Percentiles rank a stretch among this genome's conserved stretches.
Conservation (phyloP, 2,329 filamentous ascomycete species). For the Calonectria pseudoreteaudii region DNA sequence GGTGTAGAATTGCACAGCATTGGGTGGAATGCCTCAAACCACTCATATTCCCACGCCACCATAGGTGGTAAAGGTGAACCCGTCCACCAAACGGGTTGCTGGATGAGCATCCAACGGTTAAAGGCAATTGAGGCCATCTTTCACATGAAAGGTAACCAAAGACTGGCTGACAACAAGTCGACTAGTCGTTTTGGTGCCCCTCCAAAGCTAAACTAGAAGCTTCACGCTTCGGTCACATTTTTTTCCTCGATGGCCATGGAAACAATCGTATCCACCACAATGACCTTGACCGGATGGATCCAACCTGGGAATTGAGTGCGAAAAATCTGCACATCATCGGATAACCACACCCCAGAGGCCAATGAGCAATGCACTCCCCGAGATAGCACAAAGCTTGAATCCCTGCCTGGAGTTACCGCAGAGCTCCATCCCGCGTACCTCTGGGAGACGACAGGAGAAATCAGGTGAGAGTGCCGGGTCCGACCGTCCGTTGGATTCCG, state of each 20-base stretch:
- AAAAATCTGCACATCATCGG: conserved; percentile 16
- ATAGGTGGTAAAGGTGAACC: not conserved
- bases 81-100: not conserved
- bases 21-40: not conserved
- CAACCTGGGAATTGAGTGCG: conserved; percentile 1
- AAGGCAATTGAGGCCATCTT: conserved; percentile 2
- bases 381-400: conserved; percentile 1
- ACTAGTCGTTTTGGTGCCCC: conserved; percentile 2
- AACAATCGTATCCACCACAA: not conserved
- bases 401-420: not conserved
- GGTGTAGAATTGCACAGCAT: not conserved
- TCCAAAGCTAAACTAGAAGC: conserved; percentile 3
- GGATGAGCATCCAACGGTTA: not conserved
- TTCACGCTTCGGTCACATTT: not conserved
- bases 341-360: not conserved
- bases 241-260: not conserved
- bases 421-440: not conserved
- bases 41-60: not conserved
- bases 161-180: not conserved
- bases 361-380: not conserved
- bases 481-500: conserved; percentile 20
- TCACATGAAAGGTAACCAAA: conserved; percentile 7
- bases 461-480: conserved; percentile 13
- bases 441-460: not conserved
- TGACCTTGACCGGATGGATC: not conserved